phyloP scores from a whole-genome alignment of 441 rosid genomes.

The Metrosideros polymorpha region DNA sequence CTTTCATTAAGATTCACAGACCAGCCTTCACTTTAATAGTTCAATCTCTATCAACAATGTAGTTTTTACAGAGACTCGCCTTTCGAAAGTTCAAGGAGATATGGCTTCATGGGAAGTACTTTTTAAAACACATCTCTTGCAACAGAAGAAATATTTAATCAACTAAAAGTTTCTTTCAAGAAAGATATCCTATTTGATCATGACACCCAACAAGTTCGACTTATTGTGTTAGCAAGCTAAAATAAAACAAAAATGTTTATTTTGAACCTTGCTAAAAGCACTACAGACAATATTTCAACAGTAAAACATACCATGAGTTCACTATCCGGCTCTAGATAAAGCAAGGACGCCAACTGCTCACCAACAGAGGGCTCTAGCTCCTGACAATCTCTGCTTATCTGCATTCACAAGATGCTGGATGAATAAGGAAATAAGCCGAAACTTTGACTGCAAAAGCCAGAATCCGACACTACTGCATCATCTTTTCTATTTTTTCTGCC shows the following conservation, averaged over 20 bases:
- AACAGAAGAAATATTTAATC: neutral
- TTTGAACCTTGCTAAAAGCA: neutral
- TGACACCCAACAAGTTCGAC: neutral
- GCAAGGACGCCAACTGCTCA: conserved; percentile 87
- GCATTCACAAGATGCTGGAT: conserved; percentile 17
- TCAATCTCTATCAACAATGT: neutral
- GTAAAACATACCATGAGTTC: conserved; percentile 83
- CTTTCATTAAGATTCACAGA: neutral
- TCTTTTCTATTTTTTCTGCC: neutral
- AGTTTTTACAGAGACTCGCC: neutral
- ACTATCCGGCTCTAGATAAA: conserved; percentile 94
- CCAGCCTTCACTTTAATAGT: neutral
- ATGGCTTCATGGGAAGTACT: neutral
- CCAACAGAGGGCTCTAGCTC: conserved; percentile 93
- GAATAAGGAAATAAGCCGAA: conserved; percentile 1
- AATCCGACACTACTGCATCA: neutral
- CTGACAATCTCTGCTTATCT: conserved; percentile 99
- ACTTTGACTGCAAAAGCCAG: neutral
- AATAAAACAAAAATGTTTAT: neutral
- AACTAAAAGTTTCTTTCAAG: neutral
- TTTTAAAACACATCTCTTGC: neutral
- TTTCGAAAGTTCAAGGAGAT: neutral
- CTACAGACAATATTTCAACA: neutral
- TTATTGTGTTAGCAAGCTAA: neutral
- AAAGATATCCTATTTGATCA: neutral